phyloP scores from a whole-genome alignment of 2,329 filamentous ascomycete species.

The Ophiocordyceps camponoti-floridani region DNA sequence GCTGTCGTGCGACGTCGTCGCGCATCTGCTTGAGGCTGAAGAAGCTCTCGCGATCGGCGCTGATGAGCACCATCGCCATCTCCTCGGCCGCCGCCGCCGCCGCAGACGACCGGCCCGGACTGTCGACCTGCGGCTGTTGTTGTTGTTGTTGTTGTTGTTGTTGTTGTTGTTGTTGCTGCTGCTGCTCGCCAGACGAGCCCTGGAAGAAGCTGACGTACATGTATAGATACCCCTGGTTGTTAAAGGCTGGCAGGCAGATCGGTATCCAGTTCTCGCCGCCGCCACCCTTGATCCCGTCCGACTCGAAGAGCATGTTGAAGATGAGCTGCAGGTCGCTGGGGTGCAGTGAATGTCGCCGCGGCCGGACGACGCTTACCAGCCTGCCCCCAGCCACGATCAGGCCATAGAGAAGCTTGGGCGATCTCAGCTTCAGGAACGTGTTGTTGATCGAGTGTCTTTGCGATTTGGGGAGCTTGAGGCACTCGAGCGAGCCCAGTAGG shows the following conservation, averaged over 20 bases:
- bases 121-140: slow-evolving; percentile 25
- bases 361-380: slow-evolving; percentile 85
- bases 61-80: slow-evolving; percentile 85
- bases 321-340: slow-evolving; percentile 90
- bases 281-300: slow-evolving; percentile 74
- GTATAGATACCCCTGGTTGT: slow-evolving; percentile 89
- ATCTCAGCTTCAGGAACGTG: slow-evolving; percentile 61
- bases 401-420: slow-evolving; percentile 72
- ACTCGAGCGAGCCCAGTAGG: slow-evolving; percentile 79
- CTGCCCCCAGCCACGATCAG: slow-evolving; percentile 83
- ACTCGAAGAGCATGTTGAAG: slow-evolving; percentile 99
- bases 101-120: slow-evolving; percentile 33
- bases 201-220: slow-evolving; percentile 98
- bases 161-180: slow-evolving; percentile 3
- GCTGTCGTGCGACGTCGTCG: slow-evolving; percentile 44
- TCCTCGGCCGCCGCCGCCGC: slow-evolving; percentile 40
- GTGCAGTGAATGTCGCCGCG: slow-evolving; percentile 86
- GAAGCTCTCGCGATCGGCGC: slow-evolving; percentile 83
- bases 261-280: slow-evolving; percentile 96
- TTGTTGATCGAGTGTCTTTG: slow-evolving; percentile 78
- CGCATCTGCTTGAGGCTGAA: slow-evolving; percentile 67
- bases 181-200: slow-evolving; percentile 23
- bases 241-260: slow-evolving; percentile 88
- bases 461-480: slow-evolving; percentile 76
- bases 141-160: slow-evolving; percentile 6